These are phyloP conservation scores for Stentor coeruleus DNA, from an alignment of 73 alveolate species.

Conservation along the genomic window DNA sequence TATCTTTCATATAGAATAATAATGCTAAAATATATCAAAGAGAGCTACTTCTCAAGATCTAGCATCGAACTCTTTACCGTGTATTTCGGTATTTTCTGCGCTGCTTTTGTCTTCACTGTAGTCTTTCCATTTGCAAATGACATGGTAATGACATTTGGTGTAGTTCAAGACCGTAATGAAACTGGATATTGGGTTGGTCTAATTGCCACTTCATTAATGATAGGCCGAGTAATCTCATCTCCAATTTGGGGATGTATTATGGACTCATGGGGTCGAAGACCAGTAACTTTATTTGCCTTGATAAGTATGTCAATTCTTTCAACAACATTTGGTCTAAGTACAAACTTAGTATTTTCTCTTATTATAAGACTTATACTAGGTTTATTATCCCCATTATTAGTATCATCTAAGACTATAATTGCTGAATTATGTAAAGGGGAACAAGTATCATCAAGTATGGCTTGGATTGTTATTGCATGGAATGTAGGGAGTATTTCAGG, in stretches of 20 bases:
- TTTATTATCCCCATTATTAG: neutral
- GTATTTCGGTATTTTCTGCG: neutral
- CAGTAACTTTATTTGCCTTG: neutral
- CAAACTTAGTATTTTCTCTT: neutral
- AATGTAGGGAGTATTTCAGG: neutral
- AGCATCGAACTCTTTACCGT: neutral
- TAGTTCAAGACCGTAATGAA: neutral
- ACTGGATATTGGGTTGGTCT: conserved; percentile 19
- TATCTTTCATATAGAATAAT: too few species aligned
- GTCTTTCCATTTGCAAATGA: conserved; percentile 12
- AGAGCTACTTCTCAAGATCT: too few species aligned
- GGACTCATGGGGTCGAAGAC: conserved; percentile 7
- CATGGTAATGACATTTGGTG: conserved; percentile 4
- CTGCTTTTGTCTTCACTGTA: neutral
- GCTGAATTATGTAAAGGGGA: neutral
- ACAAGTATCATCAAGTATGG: neutral
- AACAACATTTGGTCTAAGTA: neutral
- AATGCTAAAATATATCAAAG: too few species aligned
- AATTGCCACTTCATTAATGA: neutral
- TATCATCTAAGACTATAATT: neutral
- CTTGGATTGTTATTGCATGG: neutral
- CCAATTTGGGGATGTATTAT: neutral
- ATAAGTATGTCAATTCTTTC: neutral
- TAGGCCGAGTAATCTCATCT: neutral
- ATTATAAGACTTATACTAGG: neutral